phyloP scores from a whole-genome alignment of 1,284 basidiomycete genomes.

The Hymenochaete sp. region DNA sequence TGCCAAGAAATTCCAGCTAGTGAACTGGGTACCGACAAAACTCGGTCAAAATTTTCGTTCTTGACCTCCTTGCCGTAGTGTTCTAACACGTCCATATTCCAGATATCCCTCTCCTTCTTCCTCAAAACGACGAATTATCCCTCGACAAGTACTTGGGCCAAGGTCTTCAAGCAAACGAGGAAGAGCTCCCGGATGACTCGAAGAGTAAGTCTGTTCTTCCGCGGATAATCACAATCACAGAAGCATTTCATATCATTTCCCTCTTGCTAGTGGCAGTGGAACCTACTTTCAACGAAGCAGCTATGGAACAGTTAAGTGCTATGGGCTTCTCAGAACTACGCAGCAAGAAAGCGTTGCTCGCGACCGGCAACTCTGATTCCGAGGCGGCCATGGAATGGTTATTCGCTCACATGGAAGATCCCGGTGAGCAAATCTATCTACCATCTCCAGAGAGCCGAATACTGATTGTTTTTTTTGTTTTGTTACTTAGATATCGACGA shows the following conservation, averaged over 20 bases:
- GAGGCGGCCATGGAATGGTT: constrained; percentile 95
- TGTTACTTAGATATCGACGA: constrained; percentile 75
- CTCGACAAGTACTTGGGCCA: constrained; percentile 67
- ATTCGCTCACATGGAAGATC: constrained; percentile 92
- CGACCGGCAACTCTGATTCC: constrained; percentile 73
- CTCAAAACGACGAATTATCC: constrained; percentile 47
- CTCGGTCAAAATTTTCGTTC: constrained; percentile 45
- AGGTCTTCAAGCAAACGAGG: constrained; percentile 71
- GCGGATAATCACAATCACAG: constrained; percentile 7
- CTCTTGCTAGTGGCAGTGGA: constrained; percentile 27
- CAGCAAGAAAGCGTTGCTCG: constrained; percentile 83
- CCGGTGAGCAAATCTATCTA: constrained; percentile 40
- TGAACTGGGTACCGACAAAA: constrained; percentile 97
- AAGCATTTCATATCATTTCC: constrained; percentile 5
- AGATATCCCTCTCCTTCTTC: constrained; percentile 86
- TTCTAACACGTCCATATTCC: not conserved
- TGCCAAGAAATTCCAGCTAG: constrained; percentile 90
- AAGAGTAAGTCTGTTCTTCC: constrained; percentile 26
- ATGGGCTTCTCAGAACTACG: constrained; percentile 86
- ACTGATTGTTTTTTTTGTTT: not conserved
- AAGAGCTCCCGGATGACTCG: constrained; percentile 55
- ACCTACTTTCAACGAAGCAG: constrained; percentile 64
- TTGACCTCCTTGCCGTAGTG: not conserved
- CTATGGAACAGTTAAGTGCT: constrained; percentile 65
- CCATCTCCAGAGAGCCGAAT: not conserved